Evolutionary conservation across 2,329 filamentous ascomycete genomes (phyloP), one percentile per base, ranked within the genome.

Genomic region (Neofusicoccum ribis): DNA sequence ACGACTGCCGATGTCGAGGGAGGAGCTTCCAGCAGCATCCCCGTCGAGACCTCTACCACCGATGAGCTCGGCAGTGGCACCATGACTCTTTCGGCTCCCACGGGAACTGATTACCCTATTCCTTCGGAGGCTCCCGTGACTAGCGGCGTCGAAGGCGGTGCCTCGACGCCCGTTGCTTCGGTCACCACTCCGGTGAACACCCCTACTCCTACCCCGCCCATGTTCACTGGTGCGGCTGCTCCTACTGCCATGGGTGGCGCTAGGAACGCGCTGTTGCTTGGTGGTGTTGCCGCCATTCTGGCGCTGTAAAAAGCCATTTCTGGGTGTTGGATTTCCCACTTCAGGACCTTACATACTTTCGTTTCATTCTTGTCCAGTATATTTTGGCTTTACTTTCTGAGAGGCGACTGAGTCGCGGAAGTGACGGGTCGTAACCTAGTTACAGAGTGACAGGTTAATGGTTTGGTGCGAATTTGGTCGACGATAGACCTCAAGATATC

Each of bases 401-500:
- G 3, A 59, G n/a, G 56, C 56, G 56, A 60, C 56, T 60, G 56
- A 5, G 56, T 60, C 56, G 56, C 56, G 34, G 17, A 59, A 37
- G 9, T 59, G 54, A 44, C 54, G 23, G 54, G 41, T 59, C 37
- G 51, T n/a, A n/a, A 41, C 17, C 37, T 58, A 31, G 54, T 58
- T 46, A 17, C 43, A 27, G 46, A 20, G 41, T 59, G 17, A 17
- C 31, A 37, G 17, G 27, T 49, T 60, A 47, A 60, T 60, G 56
- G 56, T 23, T 60, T 60, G 56, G 56, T 12, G 56, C 17, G 56
- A 20, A 37, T 37, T 60, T 60, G 56, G 56, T 47, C 43, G 56
- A 27, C 36, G 56, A 49, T 47, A 60, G 56, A 60, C 56, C 56
- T 20, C 43, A 37, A 60, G 56, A 60, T 60, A 60, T 60, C 56